A percentile compares a stretch with the other conserved stretches of the same genome.
These are phyloP conservation scores for Nemania diffusa DNA, from an alignment of 2,329 filamentous ascomycete genomes.

Conservation along the genomic window DNA sequence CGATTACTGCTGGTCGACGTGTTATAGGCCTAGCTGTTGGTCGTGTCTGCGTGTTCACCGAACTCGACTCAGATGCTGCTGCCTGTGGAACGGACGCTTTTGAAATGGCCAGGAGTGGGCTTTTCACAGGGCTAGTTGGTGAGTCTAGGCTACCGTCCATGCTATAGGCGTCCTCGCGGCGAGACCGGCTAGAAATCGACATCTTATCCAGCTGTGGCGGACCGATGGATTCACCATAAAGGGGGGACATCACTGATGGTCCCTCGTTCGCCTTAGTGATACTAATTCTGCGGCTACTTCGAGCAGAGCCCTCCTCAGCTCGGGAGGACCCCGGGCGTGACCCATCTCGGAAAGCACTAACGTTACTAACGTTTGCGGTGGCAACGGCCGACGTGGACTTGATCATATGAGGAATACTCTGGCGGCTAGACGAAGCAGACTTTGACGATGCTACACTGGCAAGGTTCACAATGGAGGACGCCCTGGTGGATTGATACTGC, in stretches of 20 bases:
- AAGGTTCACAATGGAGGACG: constrained; percentile 60
- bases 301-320: constrained; percentile 57
- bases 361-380: constrained; percentile 61
- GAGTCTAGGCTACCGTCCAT: constrained; percentile 58
- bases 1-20: constrained; percentile 63
- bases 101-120: constrained; percentile 34
- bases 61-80: constrained; percentile 49
- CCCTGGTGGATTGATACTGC: constrained; percentile 56
- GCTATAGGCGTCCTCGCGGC: constrained; percentile 58
- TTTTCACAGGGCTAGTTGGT: constrained; percentile 57
- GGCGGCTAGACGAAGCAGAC: constrained; percentile 52
- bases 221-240: constrained; percentile 52
- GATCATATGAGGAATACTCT: constrained; percentile 48
- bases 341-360: constrained; percentile 60
- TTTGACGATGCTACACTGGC: constrained; percentile 53
- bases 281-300: constrained; percentile 54
- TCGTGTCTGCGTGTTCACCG: constrained; percentile 44
- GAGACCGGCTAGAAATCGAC: constrained; percentile 44
- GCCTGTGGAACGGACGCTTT: constrained; percentile 46
- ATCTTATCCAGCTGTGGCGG: constrained; percentile 47
- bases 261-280: constrained; percentile 56
- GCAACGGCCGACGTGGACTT: constrained; percentile 57
- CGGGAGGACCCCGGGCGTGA: constrained; percentile 54
- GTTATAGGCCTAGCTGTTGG: constrained; percentile 51
- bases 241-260: constrained; percentile 52